Evolutionary conservation across 495 filamentous ascomycete species (phyloP), one percentile per base, ranked within the genome.

Genomic region (Apiosordaria backusii): DNA sequence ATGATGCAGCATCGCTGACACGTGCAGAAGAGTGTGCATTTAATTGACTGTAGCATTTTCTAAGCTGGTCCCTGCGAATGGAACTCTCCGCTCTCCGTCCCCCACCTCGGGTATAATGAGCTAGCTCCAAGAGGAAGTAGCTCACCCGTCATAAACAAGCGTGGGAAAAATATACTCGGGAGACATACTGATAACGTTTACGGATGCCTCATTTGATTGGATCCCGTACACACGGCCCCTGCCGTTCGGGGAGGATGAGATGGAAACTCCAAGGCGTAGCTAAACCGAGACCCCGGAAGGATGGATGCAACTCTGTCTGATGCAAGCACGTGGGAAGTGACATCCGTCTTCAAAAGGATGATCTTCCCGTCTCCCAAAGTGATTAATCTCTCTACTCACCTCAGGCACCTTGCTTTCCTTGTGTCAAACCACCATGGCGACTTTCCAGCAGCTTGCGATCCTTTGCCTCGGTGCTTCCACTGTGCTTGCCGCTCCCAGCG

Each of bases 401-500:
- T 15, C 9, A 45, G 35, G 35, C 16, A 45, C 35, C 35, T 45
- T 45, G 13, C 16, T 57, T 24, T n/a, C 19, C 53, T n/a, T 55
- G 53, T 57, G 19, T 18, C 13, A 57, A 57, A 60, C 22, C 59
- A 61, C 21, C 59, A 61, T 61, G 59, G 24, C 59, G 27, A 61
- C 59, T 13, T n/a, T 61, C n/a, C 59, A 61, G 59, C 40, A 61
- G 59, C 59, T 61, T 19, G 59, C 59, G 26, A n/a, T 61, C 15
- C 57, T 71, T 7, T 61, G 27, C 27, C 27, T 61, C 21, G 25
- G 59, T 60, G 26, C 67, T 19, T 26, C 69, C 15, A 58, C 67
- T 13, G 67, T 62, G 27, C 64, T 76, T 2, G 71, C 71, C 19
- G 72, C 68, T 57, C 67, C 68, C 57, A 68, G 65, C 52, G 18